Percentiles rank a stretch among this genome's conserved stretches.
Conservation (phyloP, 2,329 filamentous ascomycete species). For the Alternaria incomplexa region DNA sequence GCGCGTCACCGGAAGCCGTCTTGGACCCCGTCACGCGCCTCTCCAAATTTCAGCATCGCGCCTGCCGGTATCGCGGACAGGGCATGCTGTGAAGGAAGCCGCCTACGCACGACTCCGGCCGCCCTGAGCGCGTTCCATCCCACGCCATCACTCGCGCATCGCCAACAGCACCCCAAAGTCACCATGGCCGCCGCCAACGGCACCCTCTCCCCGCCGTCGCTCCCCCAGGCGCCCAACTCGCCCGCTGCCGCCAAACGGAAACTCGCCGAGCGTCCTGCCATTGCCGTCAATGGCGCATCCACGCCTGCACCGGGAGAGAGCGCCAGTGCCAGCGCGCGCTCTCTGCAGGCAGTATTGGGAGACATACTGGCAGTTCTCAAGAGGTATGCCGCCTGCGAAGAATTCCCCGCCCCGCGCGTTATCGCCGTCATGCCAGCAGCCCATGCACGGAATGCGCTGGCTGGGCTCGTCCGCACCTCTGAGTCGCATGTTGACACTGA, state of each 20-base stretch:
- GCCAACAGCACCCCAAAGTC: slow-evolving; percentile 35
- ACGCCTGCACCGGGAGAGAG: slow-evolving; percentile 22
- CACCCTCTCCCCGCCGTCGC: slow-evolving; percentile 42
- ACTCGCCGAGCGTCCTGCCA: slow-evolving; percentile 46
- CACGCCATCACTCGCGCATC: slow-evolving; percentile 42
- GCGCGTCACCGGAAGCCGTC: slow-evolving; percentile 14
- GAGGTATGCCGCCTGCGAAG: slow-evolving; percentile 35
- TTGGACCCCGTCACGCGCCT: neutral
- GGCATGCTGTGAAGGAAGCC: slow-evolving; percentile 20
- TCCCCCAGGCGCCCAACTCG: slow-evolving; percentile 35
- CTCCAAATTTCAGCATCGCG: neutral
- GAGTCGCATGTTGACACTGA: slow-evolving; percentile 17
- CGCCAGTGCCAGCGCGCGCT: slow-evolving; percentile 27
- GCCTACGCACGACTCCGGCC: slow-evolving; percentile 28
- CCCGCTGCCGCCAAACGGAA: slow-evolving; percentile 53
- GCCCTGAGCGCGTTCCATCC: slow-evolving; percentile 44
- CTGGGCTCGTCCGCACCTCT: neutral
- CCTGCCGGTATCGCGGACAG: slow-evolving; percentile 1
- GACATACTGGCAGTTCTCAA: slow-evolving; percentile 53
- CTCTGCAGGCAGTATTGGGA: slow-evolving; percentile 41
- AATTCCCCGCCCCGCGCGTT: neutral
- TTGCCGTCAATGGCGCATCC: slow-evolving; percentile 39
- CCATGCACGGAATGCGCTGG: neutral
- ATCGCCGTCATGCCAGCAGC: neutral
- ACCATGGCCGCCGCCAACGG: slow-evolving; percentile 47